phyloP scores from a whole-genome alignment of 2,329 filamentous ascomycete genomes.

The Karstenula rhodostoma region DNA sequence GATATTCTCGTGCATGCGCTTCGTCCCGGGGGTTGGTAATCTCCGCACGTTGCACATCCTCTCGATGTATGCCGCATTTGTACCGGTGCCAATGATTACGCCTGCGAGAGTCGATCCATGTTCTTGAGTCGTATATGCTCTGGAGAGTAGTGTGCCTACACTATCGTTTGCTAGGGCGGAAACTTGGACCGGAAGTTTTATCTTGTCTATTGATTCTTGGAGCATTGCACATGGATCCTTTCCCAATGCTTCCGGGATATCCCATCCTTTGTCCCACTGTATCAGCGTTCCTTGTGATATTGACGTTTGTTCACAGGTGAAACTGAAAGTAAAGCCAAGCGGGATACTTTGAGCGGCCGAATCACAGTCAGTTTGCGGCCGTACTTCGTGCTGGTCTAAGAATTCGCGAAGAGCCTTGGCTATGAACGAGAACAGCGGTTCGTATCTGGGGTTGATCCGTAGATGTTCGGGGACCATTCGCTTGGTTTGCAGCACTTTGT shows the following conservation, averaged over 20 bases:
- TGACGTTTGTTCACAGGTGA: conserved; percentile 6
- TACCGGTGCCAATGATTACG: conserved; percentile 96
- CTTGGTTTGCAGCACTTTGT: conserved; percentile 91
- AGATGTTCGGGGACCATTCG: conserved; percentile 87
- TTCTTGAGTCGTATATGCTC: conserved; percentile 90
- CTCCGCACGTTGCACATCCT: conserved; percentile 87
- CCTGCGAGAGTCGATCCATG: conserved; percentile 86
- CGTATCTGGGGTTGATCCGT: conserved; percentile 86
- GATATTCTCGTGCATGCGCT: conserved; percentile 71
- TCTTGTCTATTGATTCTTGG: conserved; percentile 3
- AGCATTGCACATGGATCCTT: conserved; percentile 10
- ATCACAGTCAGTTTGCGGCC: neutral
- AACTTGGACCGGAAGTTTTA: conserved; percentile 1
- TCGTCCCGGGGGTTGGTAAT: conserved; percentile 56
- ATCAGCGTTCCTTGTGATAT: conserved; percentile 3
- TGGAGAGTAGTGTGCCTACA: conserved; percentile 95
- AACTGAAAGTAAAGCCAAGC: conserved; percentile 8
- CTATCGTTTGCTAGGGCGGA: conserved; percentile 86
- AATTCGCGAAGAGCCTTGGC: neutral
- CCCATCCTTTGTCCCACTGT: conserved; percentile 11
- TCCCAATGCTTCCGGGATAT: conserved; percentile 3
- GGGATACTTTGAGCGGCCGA: neutral
- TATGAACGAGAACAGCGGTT: conserved; percentile 50
- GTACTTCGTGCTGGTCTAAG: neutral
- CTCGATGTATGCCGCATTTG: conserved; percentile 97